A percentile compares a stretch with the other conserved stretches of the same genome.
Conservation (phyloP, 1,284 basidiomycete genomes). For the Sanghuangporus sanghuang region DNA sequence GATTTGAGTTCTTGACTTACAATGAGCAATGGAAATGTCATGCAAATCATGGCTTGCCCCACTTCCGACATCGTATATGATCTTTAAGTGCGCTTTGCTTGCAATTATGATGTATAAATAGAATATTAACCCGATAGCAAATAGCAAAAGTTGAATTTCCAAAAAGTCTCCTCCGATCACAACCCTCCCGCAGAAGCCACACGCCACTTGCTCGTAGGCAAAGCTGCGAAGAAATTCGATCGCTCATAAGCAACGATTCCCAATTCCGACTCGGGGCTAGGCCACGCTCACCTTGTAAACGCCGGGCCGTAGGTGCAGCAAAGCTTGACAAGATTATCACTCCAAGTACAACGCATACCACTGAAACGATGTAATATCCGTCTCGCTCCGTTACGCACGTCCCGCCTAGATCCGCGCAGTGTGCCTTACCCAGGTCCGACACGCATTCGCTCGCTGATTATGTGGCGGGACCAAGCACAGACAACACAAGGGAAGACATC, state of each 20-base stretch:
- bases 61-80: not conserved
- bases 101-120: not conserved
- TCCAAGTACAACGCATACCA: slow-evolving; percentile 75
- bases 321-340: slow-evolving; percentile 68
- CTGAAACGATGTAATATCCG: slow-evolving; percentile 89
- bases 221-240: slow-evolving; percentile 10
- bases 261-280: not conserved
- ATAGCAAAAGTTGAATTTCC: not conserved
- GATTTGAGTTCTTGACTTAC: no score
- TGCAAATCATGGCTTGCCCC: no score
- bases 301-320: slow-evolving; percentile 81
- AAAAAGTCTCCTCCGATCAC: not conserved
- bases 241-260: not conserved
- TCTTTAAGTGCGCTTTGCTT: not conserved
- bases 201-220: slow-evolving; percentile 47
- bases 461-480: not conserved
- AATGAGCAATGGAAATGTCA: no score
- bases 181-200: slow-evolving; percentile 26
- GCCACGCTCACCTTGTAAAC: slow-evolving; percentile 71
- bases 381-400: slow-evolving; percentile 81
- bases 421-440: slow-evolving; percentile 81
- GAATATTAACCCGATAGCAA: not conserved
- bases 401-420: slow-evolving; percentile 75
- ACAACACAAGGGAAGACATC: not conserved
- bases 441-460: slow-evolving; percentile 75